These are phyloP conservation scores for Aspergillus hiratsukae DNA, from an alignment of 2,329 filamentous ascomycete species.

Conservation along the genomic window DNA sequence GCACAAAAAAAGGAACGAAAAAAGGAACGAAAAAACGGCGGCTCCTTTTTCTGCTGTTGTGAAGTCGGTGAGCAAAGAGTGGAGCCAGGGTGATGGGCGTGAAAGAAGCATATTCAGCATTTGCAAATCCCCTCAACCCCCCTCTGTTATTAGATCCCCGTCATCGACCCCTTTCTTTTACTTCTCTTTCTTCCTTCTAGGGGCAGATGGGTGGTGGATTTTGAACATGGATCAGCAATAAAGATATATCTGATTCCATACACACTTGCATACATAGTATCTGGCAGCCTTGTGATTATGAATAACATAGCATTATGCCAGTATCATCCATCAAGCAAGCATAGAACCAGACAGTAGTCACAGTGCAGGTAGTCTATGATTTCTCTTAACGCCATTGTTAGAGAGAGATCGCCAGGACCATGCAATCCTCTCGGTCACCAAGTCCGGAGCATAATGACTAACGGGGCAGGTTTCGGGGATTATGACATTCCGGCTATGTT, in stretches of 20 bases:
- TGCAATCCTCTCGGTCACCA: too few relatives aligned
- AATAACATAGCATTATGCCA: background rate
- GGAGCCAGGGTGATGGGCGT: background rate
- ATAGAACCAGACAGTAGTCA: background rate
- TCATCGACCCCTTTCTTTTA: conserved; percentile 3
- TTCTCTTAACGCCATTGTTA: background rate
- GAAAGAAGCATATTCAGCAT: conserved; percentile 2
- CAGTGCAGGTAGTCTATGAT: background rate
- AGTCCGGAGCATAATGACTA: too few relatives aligned
- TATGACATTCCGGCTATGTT: background rate
- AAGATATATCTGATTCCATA: background rate
- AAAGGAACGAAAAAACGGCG: conserved; percentile 9
- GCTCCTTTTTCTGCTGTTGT: background rate
- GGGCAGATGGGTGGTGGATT: background rate
- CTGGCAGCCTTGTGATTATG: conserved; percentile 5
- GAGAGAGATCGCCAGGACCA: background rate
- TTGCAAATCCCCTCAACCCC: background rate
- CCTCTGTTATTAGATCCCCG: conserved; percentile 1
- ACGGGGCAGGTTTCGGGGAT: background rate
- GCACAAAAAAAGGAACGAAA: conserved; percentile 2
- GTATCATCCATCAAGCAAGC: background rate
- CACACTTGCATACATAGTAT: conserved; percentile 9
- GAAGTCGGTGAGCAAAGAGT: background rate
- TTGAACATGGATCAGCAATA: background rate
- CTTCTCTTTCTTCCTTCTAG: background rate